Percentiles rank a stretch among this genome's conserved stretches.
Conservation (phyloP, 352 stramenopile species). For the Aphanomyces cochlioides region DNA sequence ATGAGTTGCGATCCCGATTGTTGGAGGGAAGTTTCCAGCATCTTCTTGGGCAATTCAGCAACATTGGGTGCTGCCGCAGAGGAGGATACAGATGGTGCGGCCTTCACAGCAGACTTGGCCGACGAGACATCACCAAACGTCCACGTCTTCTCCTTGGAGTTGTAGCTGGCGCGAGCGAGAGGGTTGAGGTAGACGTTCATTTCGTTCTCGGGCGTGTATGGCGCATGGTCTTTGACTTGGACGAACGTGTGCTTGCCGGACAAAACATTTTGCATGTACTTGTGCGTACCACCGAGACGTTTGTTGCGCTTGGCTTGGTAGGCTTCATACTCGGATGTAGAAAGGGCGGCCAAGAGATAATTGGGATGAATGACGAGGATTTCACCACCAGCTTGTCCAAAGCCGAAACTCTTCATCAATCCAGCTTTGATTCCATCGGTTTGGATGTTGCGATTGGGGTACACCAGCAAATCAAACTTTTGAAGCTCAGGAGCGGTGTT, state of each 20-base stretch:
- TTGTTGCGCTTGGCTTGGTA: constrained; percentile 49
- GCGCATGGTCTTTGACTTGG: constrained; percentile 72
- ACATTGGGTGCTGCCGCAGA: background rate
- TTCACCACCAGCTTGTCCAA: constrained; percentile 70
- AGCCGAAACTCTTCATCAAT: constrained; percentile 78
- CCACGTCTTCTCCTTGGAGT: constrained; percentile 57
- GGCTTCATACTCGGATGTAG: constrained; percentile 43
- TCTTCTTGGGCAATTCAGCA: background rate
- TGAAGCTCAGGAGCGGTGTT: constrained; percentile 66
- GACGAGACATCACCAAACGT: constrained; percentile 44
- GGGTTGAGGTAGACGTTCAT: constrained; percentile 81
- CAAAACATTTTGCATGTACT: constrained; percentile 63
- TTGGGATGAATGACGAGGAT: constrained; percentile 68
- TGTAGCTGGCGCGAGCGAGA: constrained; percentile 65
- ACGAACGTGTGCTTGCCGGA: constrained; percentile 67
- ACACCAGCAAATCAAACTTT: constrained; percentile 75
- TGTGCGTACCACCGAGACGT: constrained; percentile 68
- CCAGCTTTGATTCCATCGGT: constrained; percentile 71
- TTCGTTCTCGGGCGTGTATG: constrained; percentile 71
- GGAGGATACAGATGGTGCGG: background rate
- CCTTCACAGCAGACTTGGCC: background rate
- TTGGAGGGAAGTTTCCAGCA: background rate
- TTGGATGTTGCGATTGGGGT: constrained; percentile 77
- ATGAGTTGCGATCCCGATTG: background rate
- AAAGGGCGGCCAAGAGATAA: constrained; percentile 55